Conservation (phyloP, 2,329 filamentous ascomycete genomes). For the Rhynchosporium graminicola region DNA sequence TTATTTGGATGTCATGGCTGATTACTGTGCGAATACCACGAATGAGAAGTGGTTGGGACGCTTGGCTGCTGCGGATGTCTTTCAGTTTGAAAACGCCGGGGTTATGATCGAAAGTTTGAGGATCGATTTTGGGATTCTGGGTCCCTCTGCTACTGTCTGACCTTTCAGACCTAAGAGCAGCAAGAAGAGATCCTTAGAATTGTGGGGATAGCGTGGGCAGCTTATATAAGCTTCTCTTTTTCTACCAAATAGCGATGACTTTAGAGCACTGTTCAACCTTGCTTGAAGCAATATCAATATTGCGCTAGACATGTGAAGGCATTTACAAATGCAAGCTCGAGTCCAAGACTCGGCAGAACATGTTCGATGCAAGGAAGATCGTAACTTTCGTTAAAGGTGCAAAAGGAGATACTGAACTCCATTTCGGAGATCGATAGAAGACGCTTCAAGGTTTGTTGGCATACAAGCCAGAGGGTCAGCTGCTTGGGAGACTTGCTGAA, state of each 20-base stretch:
- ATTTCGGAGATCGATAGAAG: constrained; percentile 46
- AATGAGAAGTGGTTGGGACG: constrained; percentile 33
- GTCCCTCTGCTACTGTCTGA: constrained; percentile 16
- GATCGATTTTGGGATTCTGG: constrained; percentile 29
- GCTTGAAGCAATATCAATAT: too few relatives aligned
- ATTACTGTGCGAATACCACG: constrained; percentile 30
- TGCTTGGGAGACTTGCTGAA: constrained; percentile 43
- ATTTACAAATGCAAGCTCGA: constrained; percentile 15
- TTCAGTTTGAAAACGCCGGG: constrained; percentile 32
- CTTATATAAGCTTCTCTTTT: too few relatives aligned
- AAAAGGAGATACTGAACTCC: constrained; percentile 41
- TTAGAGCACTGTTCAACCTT: too few relatives aligned
- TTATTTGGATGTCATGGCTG: constrained; percentile 27
- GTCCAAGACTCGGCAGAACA: constrained; percentile 30
- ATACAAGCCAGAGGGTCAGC: constrained; percentile 43
- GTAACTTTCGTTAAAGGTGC: constrained; percentile 37
- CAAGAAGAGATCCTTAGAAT: neutral
- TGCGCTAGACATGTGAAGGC: neutral
- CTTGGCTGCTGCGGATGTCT: constrained; percentile 35
- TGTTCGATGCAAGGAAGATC: constrained; percentile 42
- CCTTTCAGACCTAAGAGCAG: neutral
- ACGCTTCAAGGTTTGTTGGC: constrained; percentile 45
- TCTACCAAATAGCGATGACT: too few relatives aligned
- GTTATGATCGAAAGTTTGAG: constrained; percentile 32
- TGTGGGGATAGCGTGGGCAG: neutral